Base-by-base conservation (phyloP, 345 rosid species). In the Sonneratia alba region DNA sequence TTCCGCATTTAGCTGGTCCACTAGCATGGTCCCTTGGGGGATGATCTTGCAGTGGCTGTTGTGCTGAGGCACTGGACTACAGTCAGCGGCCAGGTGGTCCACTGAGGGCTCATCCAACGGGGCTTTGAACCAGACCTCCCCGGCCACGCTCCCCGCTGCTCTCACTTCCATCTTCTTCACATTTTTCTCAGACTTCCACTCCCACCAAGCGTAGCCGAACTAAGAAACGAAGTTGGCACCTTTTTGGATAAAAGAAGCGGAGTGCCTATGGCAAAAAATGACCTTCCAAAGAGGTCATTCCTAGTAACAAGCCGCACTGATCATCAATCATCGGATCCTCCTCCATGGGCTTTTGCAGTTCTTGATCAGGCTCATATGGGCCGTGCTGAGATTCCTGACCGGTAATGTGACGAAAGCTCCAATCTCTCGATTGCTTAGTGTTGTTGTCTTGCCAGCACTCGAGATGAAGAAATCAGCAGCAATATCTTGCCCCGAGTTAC, bases 151-250 rank as follows among this genome's bases (percentile, higher is more conserved):
- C 83, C 22, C 77, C 72, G 37, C 21, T 11, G 21, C 76, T 71
- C 80, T 76, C 77, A 34, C 75, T 69, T 19, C 68, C 63, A 59
- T 40, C 80, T 66, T 81, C 81, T 66, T 79, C 82, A 13, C 61
- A 74, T 36, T 75, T 27, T 27, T 27, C 32, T 27, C 32, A 27
- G 32, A 27, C 32, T 78, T 18, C 79, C 78, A 27, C 47, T 62
- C 48, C 82, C 88, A 76, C 85, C 85, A 36, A 81, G 80, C 88
- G 88, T 83, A 43, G 98, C 85, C 71, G 89, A 82, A 48, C 87
- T 81, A 68, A 93, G 83, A 19, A 88, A 83, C 45, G 89, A 84
- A 8, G 36, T 74, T 48, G 78, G 76, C 1, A 73, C 51, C 73
- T 73, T 80, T 71, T 78, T 84, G 36, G 75, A 65, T 56, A 74